A percentile compares a stretch with the other conserved stretches of the same genome.
phyloP scores from a whole-genome alignment of 768 basidiomycete species.

The Kwoniella shandongensis region DNA sequence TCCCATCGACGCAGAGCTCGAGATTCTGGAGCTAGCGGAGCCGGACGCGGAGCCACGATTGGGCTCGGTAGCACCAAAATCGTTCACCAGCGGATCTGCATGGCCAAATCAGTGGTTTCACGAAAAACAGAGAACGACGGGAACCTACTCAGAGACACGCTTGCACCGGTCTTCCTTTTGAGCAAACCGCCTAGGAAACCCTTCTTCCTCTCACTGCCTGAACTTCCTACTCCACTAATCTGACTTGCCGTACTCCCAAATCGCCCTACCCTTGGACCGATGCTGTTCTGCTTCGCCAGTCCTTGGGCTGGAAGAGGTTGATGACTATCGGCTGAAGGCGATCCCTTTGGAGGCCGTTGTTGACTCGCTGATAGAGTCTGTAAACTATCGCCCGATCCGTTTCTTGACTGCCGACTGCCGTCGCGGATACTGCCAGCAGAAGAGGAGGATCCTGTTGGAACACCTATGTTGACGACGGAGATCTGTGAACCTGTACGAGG shows the following conservation, averaged over 20 bases:
- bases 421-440: conserved; percentile 10
- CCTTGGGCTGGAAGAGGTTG: not conserved
- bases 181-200: conserved; percentile 47
- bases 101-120: not conserved
- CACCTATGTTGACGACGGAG: conserved; percentile 18
- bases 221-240: conserved; percentile 11
- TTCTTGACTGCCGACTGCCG: conserved; percentile 15
- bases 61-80: conserved; percentile 18
- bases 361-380: conserved; percentile 30
- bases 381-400: conserved; percentile 33
- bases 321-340: conserved; percentile 7
- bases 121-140: too few relatives aligned
- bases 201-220: conserved; percentile 42
- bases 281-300: not conserved
- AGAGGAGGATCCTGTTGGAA: conserved; percentile 10
- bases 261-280: conserved; percentile 16
- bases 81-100: conserved; percentile 3
- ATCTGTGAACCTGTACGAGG: conserved; percentile 23
- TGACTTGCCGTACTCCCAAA: conserved; percentile 37
- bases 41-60: conserved; percentile 31
- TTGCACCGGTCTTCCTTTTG: conserved; percentile 38
- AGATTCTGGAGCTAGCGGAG: conserved; percentile 27
- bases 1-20: conserved; percentile 25
- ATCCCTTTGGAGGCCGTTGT: conserved; percentile 6
- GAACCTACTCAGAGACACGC: conserved; percentile 25